Evolutionary conservation across 192 early-diverging fungal genomes (phyloP), one percentile per base, ranked within the genome.

Genomic region (Mortierella hygrophila): DNA sequence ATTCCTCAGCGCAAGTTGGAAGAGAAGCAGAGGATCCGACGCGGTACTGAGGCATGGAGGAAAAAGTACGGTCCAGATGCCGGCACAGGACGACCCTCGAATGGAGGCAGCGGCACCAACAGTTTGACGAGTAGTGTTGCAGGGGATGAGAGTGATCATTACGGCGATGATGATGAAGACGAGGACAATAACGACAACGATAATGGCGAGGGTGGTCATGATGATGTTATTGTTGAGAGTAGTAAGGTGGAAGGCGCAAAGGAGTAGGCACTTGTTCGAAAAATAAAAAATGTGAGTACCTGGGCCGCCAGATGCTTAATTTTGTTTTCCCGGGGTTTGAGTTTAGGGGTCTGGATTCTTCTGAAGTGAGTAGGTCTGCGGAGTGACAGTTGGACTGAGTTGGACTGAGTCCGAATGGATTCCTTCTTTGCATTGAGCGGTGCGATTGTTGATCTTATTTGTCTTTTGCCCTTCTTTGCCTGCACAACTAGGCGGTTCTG

Each of bases 1-100:
- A 96, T 99, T 63, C 98, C 98, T 49, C 90, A 93, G 71, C 94
- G 98, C 44, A 99, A 99, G 88, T 86, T 96, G 71, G 91, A 94
- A 63, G 88, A 92, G 8, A 90, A 82, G 46, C 83, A 70, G 60
- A 68, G 82, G 29, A 72, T 78, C 15, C 78, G 83, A 16, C 74
- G 83, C 7, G 79, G 83, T 23, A 76, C 68, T 7, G 83, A 80
- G 46, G 68, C 78, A 18, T 86, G 83, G 83, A 75, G 70, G 63
- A 65, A 54, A 52, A 70, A 76, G 71, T 73, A 76, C 32, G 74
- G 72, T 32, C 11, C 41, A 16, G 46, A 37, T 16, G 57, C 29
- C 41, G 18, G 26, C 4, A 15, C 77, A 37, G 32, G 23, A 74
- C 78, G 46, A 44, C 68, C 42, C 16, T 57, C 55, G 55, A 57